phyloP scores from a whole-genome alignment of 2,329 filamentous ascomycete species.

The Penicillium sp. region DNA sequence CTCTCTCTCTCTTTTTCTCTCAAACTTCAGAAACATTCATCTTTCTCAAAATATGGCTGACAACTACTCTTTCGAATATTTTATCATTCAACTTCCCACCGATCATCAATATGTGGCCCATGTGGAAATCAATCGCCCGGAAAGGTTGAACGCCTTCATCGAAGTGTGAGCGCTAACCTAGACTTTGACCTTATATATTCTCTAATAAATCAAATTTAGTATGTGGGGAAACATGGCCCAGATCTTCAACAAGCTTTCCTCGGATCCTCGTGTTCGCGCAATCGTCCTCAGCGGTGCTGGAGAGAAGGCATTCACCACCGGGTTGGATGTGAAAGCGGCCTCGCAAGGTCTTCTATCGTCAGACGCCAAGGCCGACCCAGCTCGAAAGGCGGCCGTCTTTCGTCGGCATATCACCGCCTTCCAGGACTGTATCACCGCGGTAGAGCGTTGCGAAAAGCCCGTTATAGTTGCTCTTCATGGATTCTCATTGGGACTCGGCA shows the following conservation, averaged over 20 bases:
- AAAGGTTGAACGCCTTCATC: slow-evolving; percentile 85
- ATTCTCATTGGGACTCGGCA: slow-evolving; percentile 72
- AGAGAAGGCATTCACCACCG: slow-evolving; percentile 79
- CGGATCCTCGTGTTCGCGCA: slow-evolving; percentile 69
- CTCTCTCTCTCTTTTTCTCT: neutral
- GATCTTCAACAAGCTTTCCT: slow-evolving; percentile 71
- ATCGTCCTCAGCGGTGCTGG: slow-evolving; percentile 80
- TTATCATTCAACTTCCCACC: slow-evolving; percentile 68
- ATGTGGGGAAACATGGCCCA: slow-evolving; percentile 82
- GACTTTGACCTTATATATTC: neutral
- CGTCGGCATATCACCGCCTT: slow-evolving; percentile 74
- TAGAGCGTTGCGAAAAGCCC: slow-evolving; percentile 89
- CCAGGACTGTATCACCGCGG: slow-evolving; percentile 71
- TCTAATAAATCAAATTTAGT: slow-evolving; percentile 33
- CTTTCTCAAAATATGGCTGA: slow-evolving; percentile 24
- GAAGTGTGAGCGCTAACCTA: slow-evolving; percentile 53
- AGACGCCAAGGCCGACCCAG: slow-evolving; percentile 53
- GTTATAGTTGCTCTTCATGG: slow-evolving; percentile 82
- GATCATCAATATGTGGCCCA: slow-evolving; percentile 70
- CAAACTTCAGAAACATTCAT: neutral
- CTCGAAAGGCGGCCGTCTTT: slow-evolving; percentile 62
- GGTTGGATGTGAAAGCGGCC: slow-evolving; percentile 77
- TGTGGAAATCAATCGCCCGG: slow-evolving; percentile 83
- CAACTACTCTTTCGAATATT: slow-evolving; percentile 52
- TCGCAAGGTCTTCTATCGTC: slow-evolving; percentile 52